Conservation (phyloP, 2,329 filamentous ascomycete genomes). For the Aspergillus flavus region DNA sequence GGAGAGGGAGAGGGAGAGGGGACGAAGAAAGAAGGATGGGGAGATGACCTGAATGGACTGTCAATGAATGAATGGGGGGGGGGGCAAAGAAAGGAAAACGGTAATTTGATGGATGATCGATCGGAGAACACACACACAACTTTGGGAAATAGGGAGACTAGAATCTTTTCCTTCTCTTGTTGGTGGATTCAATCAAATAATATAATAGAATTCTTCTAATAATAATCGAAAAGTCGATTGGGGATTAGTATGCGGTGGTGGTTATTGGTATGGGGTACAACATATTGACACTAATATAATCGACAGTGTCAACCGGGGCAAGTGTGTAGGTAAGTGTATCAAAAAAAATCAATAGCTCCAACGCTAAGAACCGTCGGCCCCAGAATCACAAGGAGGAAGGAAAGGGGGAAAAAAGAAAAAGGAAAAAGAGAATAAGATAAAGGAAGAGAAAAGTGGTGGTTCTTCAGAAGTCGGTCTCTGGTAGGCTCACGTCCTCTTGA, state of each 20-base stretch:
- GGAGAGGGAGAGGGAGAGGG: conserved; percentile 9
- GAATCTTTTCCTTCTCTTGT: background rate
- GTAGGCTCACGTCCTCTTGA: background rate
- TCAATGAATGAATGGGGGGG: background rate
- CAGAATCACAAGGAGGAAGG: background rate
- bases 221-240: background rate
- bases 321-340: background rate
- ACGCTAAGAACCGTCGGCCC: background rate
- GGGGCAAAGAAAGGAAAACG: background rate
- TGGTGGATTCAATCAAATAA: background rate
- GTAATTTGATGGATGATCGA: conserved; percentile 5
- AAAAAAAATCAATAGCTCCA: conserved; percentile 1
- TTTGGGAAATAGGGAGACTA: background rate
- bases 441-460: background rate
- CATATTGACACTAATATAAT: conserved; percentile 5
- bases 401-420: background rate
- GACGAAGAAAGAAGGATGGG: conserved; percentile 7
- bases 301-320: background rate
- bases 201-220: background rate
- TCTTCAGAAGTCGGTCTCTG: background rate
- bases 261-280: conserved; percentile 2
- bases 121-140: conserved; percentile 2
- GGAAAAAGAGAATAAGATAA: background rate
- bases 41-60: background rate
- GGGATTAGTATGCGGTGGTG: background rate